Evolutionary conservation across 345 rosid genomes (phyloP), one percentile per base, ranked within the genome.

Genomic region (Corchorus capsularis): DNA sequence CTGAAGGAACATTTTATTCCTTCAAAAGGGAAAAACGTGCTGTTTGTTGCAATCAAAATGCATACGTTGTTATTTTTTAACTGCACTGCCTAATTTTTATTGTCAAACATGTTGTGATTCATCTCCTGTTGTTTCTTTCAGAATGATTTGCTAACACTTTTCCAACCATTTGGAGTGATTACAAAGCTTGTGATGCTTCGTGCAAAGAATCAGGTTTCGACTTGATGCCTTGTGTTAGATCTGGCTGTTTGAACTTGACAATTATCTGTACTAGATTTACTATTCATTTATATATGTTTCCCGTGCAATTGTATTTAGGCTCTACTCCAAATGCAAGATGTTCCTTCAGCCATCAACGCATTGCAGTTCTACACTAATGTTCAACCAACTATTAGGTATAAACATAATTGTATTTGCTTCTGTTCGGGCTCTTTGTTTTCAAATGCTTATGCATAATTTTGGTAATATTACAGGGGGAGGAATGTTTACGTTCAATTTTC

Each of bases 121-220:
- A 53, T 41, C 41, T 43, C 17, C n/a, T 68, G 45, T 32, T 77
- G 12, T 69, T 80, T 76, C 71, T 66, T 22, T 60, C 89, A 96
- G 99, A 93, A 93, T 82, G 99, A 96, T 82, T 85, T 96, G 86
- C 97, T 93, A 77, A 97, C 91, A 89, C 93, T 96, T 74, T 93
- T 96, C 79, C 98, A 96, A 85, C 99, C 97, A 39, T 96, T 96
- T 88, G 99, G 99, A 19, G 97, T 89, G 59, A 92, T 96, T 77
- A 93, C 98, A 41, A 96, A 93, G 90, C 97, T 96, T 74, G 99
- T 96, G 45, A 93, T 96, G 99, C 98, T 96, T 60, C 86, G 99
- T 11, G 99, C 99, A 13, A 96, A 96, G 86, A 96, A 93, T 83
- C 99, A 93, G 99, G 99, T 91, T 65, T 63, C n/a, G 63, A 72